Evolutionary conservation across 2,329 filamentous ascomycete genomes (phyloP).

Genomic region (Neofusicoccum parvum): DNA sequence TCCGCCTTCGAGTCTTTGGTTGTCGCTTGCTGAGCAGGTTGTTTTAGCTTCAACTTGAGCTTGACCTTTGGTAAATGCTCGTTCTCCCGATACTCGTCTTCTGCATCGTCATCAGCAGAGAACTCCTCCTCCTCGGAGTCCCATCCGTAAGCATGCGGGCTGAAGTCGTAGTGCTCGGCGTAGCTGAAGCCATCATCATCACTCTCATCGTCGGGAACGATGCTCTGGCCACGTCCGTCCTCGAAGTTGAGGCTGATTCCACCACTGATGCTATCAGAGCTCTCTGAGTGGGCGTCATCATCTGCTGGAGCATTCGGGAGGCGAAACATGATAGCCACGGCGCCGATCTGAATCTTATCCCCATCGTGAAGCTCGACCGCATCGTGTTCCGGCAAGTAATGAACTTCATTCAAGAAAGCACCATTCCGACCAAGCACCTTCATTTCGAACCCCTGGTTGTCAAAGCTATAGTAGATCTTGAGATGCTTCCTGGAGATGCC

Average conservation of each 20-base stretch:
- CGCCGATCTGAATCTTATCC: constrained; percentile 70
- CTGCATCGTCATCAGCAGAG: constrained; percentile 33
- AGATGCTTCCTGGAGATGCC: constrained; percentile 74
- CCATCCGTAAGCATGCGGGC: constrained; percentile 20
- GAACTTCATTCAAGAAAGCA: constrained; percentile 66
- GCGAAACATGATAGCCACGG: constrained; percentile 67
- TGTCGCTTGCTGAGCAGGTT: not conserved
- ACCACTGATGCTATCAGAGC: constrained; percentile 45
- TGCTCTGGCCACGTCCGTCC: constrained; percentile 60
- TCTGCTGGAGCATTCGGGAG: constrained; percentile 65
- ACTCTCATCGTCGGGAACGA: constrained; percentile 39
- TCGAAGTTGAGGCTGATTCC: constrained; percentile 76
- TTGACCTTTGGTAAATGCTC: constrained; percentile 29
- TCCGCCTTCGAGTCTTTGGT: constrained; percentile 15
- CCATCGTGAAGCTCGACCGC: constrained; percentile 64
- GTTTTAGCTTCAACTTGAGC: constrained; percentile 30
- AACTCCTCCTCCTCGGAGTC: constrained; percentile 21
- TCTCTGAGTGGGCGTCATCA: constrained; percentile 48
- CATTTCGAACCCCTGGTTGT: constrained; percentile 66
- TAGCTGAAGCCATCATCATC: constrained; percentile 20
- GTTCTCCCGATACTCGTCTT: constrained; percentile 41
- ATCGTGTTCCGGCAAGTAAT: constrained; percentile 53
- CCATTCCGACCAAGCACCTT: constrained; percentile 66
- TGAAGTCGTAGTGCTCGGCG: constrained; percentile 17
- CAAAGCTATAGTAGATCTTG: constrained; percentile 69